A percentile compares a stretch with the other conserved stretches of the same genome.
Evolutionary conservation across 2,329 filamentous ascomycete species (phyloP).

Genomic region (Verticillium longisporum): DNA sequence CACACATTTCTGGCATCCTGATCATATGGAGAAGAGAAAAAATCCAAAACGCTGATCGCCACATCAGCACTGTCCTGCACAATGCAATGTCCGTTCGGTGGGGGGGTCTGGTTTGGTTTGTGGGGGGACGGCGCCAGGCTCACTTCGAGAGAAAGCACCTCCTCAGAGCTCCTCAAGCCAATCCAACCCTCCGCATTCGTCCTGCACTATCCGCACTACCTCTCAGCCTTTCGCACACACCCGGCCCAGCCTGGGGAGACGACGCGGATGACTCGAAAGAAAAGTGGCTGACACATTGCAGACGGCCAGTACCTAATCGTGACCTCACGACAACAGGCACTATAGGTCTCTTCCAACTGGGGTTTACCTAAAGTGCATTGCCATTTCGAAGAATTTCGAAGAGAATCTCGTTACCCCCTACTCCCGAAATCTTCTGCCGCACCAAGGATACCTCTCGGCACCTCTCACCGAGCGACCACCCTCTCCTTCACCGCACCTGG

Average conservation of each 20-base stretch:
- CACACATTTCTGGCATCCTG: neutral
- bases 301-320: neutral
- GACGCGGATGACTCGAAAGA: neutral
- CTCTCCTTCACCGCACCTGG: neutral
- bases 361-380: no score
- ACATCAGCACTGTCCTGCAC: neutral
- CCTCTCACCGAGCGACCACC: neutral
- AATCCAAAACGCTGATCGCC: neutral
- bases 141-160: neutral
- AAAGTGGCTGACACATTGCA: neutral
- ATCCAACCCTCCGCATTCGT: neutral
- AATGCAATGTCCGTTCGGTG: neutral
- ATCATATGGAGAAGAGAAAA: neutral
- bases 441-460: neutral
- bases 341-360: neutral
- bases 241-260: neutral
- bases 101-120: neutral
- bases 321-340: neutral
- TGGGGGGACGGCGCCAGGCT: neutral
- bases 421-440: neutral
- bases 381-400: no score
- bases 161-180: neutral
- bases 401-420: no score
- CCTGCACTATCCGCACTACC: neutral
- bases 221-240: neutral